Evolutionary conservation across 2,329 filamentous ascomycete species (phyloP), one percentile per base, ranked within the genome.

Genomic region (Clonostachys solani): DNA sequence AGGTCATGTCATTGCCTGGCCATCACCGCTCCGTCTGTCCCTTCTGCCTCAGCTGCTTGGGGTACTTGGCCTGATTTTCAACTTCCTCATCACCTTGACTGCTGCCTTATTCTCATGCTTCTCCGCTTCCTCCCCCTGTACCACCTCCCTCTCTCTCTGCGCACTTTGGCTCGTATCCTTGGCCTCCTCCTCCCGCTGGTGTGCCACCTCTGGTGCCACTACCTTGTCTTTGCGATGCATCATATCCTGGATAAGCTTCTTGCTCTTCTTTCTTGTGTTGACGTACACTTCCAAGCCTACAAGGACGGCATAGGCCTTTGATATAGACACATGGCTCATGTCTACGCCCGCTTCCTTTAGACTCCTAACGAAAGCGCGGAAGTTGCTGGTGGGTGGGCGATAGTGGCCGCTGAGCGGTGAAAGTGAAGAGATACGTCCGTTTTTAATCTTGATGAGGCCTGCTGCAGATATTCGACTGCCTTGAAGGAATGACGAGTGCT

Each of bases 401-500:
- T 96, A 96, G 66, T 96, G 91, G 0, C 91, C 91, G 56, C 80
- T 85, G 1, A 82, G 67, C 3, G 79, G 90, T 5, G 85, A 88
- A 9, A 95, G 72, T 44, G 83, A 84, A 3, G 80, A 75, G n/a
- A 96, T 64, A 33, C 87, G 81, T 2, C 92, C 92, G 54, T 91
- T 75, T 60, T 89, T 89, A 60, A 96, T 84, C 63, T 88, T 91
- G 61, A 96, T 90, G 23, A 92, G 72, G 0, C 92, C 92, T 5
- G 92, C 92, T 0, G 91, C 85, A 0, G 84, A 82, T 45, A 96
- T 91, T 12, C 91, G 82, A 10, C 84, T 79, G 19, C 91, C 92
- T 51, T 92, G 87, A 2, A 96, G 74, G 58, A 96, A 96, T 0
- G 89, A 94, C 12, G 86, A 92, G 65, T 96, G 92, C 58, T 96